Percentiles rank a stretch among this genome's conserved stretches.
Evolutionary conservation across 164 flowering plant genomes (phyloP).

Genomic region (Liquidambar formosana): DNA sequence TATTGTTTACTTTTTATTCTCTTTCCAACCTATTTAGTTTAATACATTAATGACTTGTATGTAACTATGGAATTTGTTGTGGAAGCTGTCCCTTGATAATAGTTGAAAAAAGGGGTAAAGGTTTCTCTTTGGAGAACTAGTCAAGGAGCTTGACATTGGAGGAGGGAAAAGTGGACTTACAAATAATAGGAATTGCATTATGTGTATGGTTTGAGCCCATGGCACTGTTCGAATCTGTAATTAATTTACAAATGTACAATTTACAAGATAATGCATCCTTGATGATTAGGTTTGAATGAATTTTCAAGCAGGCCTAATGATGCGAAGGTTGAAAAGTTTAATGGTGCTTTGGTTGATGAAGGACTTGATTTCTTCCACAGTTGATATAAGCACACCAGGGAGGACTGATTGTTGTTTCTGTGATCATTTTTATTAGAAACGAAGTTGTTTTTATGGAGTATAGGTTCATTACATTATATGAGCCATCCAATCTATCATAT

Average conservation of each 20-base stretch:
- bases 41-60: no score
- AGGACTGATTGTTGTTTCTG: neutral
- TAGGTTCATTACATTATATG: neutral
- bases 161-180: no score
- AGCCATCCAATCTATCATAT: neutral
- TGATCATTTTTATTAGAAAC: neutral
- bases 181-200: no score
- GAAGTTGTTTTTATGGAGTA: neutral
- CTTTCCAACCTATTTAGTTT: no score
- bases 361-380: neutral
- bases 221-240: neutral
- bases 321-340: neutral
- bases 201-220: no score
- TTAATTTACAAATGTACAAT: neutral
- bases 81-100: no score
- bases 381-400: neutral
- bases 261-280: slow-evolving; percentile 2
- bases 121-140: no score
- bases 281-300: neutral
- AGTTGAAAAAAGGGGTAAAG: no score
- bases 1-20: no score
- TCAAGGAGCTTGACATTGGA: no score
- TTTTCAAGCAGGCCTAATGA: neutral
- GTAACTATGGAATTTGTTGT: no score
- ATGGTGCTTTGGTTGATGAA: neutral